These are phyloP conservation scores for Fragaria iinumae DNA, from an alignment of 306 rosid genomes.

Conservation along the genomic window DNA sequence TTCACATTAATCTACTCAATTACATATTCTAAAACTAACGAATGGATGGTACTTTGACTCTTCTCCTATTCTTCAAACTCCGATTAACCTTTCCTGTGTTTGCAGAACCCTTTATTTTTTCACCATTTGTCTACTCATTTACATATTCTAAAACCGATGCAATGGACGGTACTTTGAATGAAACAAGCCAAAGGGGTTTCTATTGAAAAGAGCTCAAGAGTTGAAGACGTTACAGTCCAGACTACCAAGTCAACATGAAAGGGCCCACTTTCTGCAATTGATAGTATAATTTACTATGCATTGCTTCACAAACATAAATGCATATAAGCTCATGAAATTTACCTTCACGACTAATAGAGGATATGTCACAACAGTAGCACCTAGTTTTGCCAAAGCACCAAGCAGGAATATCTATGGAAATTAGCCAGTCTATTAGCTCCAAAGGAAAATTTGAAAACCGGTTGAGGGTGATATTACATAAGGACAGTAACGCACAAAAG, in stretches of 20 bases:
- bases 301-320: slow-evolving; percentile 9
- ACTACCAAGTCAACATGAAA: background rate
- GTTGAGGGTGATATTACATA: slow-evolving; percentile 1
- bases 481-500: background rate
- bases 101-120: background rate
- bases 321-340: slow-evolving; percentile 20
- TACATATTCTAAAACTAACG: no score
- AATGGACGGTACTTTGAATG: background rate
- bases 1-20: background rate
- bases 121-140: background rate
- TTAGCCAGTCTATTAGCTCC: slow-evolving; percentile 32
- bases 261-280: background rate
- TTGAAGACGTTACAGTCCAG: background rate
- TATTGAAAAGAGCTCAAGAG: background rate
- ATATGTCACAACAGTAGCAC: slow-evolving; percentile 92
- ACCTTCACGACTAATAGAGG: slow-evolving; percentile 97
- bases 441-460: background rate
- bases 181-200: background rate
- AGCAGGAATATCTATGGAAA: slow-evolving; percentile 72
- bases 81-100: background rate
- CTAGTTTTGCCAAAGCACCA: slow-evolving; percentile 94
- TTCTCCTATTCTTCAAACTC: background rate
- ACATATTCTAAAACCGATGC: background rate
- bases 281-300: background rate
- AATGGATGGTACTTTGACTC: background rate